Evolutionary conservation across 768 basidiomycete genomes (phyloP).

Genomic region (Boletus rufocinnamomeus): DNA sequence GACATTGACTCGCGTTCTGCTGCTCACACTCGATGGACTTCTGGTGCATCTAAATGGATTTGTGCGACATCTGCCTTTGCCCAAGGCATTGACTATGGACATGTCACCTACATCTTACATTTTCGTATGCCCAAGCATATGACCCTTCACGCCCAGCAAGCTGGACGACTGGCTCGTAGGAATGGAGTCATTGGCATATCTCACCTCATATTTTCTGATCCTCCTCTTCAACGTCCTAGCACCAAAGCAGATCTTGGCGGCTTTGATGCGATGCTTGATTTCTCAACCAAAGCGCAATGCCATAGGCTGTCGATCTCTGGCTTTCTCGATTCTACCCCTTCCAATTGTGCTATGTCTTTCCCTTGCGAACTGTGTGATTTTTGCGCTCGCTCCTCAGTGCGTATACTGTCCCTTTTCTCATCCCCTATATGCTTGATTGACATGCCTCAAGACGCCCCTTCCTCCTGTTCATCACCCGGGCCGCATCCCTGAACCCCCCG

Average conservation of each 20-base stretch:
- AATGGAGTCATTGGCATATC: not conserved
- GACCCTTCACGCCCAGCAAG: constrained; percentile 5
- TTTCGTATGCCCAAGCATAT: constrained; percentile 8
- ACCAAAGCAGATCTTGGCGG: not conserved
- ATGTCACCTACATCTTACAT: constrained; percentile 8
- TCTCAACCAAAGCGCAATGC: not conserved
- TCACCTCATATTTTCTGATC: not conserved
- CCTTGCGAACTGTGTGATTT: constrained; percentile 2
- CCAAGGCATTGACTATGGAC: constrained; percentile 7
- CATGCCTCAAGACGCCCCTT: too few relatives aligned
- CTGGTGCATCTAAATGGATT: not conserved
- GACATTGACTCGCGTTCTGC: not conserved
- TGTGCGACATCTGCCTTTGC: constrained; percentile 5
- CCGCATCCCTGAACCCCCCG: too few relatives aligned
- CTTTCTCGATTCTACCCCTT: not conserved
- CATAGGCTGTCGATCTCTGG: not conserved
- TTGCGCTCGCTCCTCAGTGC: not conserved
- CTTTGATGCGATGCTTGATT: not conserved
- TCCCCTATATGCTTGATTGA: too few relatives aligned
- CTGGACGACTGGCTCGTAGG: not conserved
- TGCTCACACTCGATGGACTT: not conserved
- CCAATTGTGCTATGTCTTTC: not conserved
- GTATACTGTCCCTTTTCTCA: too few relatives aligned
- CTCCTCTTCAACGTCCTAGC: not conserved
- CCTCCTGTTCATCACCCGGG: too few relatives aligned